Percentiles rank a stretch among this genome's conserved stretches.
Conservation (phyloP, 2,329 filamentous ascomycete species). For the Penicillium decumbens region DNA sequence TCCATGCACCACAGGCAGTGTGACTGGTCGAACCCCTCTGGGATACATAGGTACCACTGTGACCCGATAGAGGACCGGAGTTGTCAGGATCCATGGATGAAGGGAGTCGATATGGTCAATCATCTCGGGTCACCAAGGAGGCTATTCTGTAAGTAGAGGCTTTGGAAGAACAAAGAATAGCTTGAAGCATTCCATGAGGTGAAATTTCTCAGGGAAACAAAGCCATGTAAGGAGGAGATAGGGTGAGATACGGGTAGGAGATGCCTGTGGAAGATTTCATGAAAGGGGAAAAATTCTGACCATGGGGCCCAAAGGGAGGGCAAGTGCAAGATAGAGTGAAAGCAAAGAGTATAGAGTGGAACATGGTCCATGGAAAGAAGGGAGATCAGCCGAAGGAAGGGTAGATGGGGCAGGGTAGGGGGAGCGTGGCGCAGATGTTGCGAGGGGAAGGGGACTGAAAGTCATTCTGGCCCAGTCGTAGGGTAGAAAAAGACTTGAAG, state of each 20-base stretch:
- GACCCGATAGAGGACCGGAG: conserved; percentile 2
- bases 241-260: not conserved
- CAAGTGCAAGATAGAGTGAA: not conserved
- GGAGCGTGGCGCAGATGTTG: conserved; percentile 13
- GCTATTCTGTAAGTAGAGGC: not conserved
- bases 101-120: not conserved
- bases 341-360: conserved; percentile 8
- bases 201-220: not conserved
- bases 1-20: conserved; percentile 2
- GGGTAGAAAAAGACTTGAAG: conserved; percentile 1
- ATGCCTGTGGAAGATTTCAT: not conserved
- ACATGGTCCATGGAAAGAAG: conserved; percentile 17
- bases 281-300: not conserved
- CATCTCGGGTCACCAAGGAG: not conserved
- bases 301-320: not conserved
- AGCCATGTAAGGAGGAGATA: not conserved
- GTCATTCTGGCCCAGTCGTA: conserved; percentile 5
- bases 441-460: conserved; percentile 2
- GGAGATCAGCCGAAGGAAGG: conserved; percentile 15
- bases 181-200: not conserved
- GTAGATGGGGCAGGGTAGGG: conserved; percentile 7
- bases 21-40: conserved; percentile 1
- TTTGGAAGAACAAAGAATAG: not conserved
- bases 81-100: not conserved
- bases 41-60: conserved; percentile 2